A percentile compares a stretch with the other conserved stretches of the same genome.
Conservation (phyloP, 306 rosid genomes). For the Cicer cuneatum region DNA sequence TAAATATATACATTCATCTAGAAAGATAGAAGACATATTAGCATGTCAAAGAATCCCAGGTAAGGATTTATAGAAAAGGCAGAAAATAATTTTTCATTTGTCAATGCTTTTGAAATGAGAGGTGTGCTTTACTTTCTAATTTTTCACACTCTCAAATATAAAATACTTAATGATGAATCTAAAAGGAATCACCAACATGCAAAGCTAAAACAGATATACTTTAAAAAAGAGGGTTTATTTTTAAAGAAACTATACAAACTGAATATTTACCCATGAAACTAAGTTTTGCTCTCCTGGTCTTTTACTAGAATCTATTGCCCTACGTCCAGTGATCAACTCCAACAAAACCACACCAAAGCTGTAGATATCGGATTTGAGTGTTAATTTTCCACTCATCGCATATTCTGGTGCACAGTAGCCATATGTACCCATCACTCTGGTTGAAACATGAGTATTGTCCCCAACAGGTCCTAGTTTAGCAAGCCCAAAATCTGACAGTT, state of each 20-base stretch:
- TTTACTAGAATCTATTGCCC: constrained; percentile 68
- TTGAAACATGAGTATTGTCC: constrained; percentile 96
- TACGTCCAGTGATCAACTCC: constrained; percentile 93
- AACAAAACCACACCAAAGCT: constrained; percentile 96
- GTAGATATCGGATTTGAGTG: constrained; percentile 95
- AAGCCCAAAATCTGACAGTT: constrained; percentile 95
- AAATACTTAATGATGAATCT: constrained; percentile 13
- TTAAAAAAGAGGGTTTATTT: constrained; percentile 11
- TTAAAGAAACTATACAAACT: constrained; percentile 1
- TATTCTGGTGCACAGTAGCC: constrained; percentile 99
- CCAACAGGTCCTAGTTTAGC: constrained; percentile 98
- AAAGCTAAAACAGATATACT: constrained; percentile 35
- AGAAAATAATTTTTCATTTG: background rate
- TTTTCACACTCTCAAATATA: background rate
- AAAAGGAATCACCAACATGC: constrained; percentile 25
- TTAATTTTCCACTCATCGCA: constrained; percentile 95
- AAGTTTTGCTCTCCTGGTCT: constrained; percentile 89
- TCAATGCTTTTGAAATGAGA: background rate
- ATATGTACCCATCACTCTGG: constrained; percentile 96
- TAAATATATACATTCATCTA: constrained; percentile 1
- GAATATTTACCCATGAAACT: constrained; percentile 75
- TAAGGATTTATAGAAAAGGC: constrained; percentile 25
- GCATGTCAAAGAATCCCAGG: constrained; percentile 17
- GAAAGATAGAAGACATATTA: constrained; percentile 17
- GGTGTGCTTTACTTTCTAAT: constrained; percentile 11